These are phyloP conservation scores for Datura wrightii DNA, from an alignment of 257 asterid genomes.

Conservation along the genomic window DNA sequence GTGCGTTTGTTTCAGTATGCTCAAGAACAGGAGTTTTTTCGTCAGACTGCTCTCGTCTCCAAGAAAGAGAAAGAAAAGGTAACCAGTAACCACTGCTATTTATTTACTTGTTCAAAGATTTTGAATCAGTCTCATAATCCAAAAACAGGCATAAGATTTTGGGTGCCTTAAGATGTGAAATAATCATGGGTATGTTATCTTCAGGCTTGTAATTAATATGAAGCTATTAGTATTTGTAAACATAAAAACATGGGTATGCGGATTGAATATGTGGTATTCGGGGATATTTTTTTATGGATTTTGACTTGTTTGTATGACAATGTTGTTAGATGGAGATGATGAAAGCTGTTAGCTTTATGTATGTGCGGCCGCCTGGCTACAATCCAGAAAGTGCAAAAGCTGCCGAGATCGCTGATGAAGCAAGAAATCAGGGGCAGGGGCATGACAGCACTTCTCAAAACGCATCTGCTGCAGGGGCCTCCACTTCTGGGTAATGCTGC, in stretches of 20 bases:
- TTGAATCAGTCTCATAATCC: conserved; percentile 19
- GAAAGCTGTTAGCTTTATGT: conserved; percentile 99
- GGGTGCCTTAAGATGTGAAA: not conserved
- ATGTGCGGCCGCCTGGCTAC: conserved; percentile 97
- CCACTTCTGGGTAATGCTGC: conserved; percentile 61
- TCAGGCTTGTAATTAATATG: not conserved
- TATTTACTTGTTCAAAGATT: conserved; percentile 16
- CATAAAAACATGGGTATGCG: not conserved
- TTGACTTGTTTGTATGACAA: conserved; percentile 31
- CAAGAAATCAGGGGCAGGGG: conserved; percentile 51
- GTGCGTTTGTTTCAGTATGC: conserved; percentile 70
- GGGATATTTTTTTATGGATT: not conserved
- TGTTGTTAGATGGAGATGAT: conserved; percentile 83
- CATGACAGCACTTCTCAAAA: conserved; percentile 40
- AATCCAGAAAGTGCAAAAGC: conserved; percentile 97
- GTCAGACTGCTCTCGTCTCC: conserved; percentile 90
- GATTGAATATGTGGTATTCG: not conserved
- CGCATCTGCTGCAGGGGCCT: conserved; percentile 50
- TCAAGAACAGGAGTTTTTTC: conserved; percentile 94
- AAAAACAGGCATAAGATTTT: not conserved
- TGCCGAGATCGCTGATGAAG: conserved; percentile 83
- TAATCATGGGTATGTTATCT: not conserved
- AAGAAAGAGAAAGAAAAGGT: conserved; percentile 97
- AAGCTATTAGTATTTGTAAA: not conserved
- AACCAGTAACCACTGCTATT: conserved; percentile 42